phyloP scores from a whole-genome alignment of 139 green algal species.

The Chlamydomonas schloesseri region DNA sequence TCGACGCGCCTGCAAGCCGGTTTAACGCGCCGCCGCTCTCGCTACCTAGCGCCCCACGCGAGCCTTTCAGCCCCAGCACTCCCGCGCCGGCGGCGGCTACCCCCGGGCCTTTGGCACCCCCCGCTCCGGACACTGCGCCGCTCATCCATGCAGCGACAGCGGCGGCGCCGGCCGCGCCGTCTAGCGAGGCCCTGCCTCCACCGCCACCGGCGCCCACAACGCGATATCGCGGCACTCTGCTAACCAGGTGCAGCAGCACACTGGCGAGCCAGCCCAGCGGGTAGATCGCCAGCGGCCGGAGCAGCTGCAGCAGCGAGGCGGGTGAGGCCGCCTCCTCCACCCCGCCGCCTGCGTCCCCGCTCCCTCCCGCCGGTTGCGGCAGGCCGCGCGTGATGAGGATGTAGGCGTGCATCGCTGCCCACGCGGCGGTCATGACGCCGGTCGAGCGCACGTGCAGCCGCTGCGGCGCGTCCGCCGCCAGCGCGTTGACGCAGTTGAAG shows the following conservation, averaged over 20 bases:
- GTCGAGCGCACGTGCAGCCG: not conserved
- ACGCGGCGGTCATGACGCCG: not conserved
- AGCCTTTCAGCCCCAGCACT: no score
- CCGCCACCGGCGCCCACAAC: not conserved
- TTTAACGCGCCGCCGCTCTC: no score
- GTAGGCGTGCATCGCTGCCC: not conserved
- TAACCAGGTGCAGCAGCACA: not conserved
- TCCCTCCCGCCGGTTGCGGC: no score
- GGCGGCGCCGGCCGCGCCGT: not conserved
- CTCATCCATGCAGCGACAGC: no score
- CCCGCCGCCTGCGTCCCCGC: no score
- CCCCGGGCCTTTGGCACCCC: no score
- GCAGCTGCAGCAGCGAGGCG: not conserved
- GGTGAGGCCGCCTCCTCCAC: not conserved
- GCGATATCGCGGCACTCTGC: not conserved
- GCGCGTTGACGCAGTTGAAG: slow-evolving; percentile 23
- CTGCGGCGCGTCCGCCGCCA: not conserved
- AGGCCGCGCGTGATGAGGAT: not conserved
- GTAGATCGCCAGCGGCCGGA: not conserved
- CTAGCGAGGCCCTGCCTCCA: not conserved
- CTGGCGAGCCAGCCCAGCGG: not conserved
- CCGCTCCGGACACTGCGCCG: no score
- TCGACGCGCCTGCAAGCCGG: no score
- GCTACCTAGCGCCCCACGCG: no score
- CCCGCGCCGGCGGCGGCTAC: no score